phyloP scores from a whole-genome alignment of 78 protist genomes.

The Isochrysis galbana region DNA sequence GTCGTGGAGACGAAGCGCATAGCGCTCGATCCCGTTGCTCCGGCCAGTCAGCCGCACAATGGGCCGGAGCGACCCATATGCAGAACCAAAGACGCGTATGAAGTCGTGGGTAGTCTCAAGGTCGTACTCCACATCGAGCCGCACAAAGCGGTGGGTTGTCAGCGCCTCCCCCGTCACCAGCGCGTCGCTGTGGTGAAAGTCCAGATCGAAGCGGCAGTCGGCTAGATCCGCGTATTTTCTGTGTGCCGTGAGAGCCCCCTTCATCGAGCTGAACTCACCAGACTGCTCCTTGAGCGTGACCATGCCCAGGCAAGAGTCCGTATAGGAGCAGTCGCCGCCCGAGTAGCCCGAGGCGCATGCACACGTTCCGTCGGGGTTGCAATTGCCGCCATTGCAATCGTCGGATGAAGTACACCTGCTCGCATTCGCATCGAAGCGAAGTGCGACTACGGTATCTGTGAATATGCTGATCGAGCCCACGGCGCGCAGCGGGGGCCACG shows the following conservation, averaged over 20 bases:
- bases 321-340: background rate
- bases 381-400: background rate
- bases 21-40: background rate
- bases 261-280: background rate
- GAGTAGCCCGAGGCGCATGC: background rate
- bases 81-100: background rate
- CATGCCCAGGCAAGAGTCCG: background rate
- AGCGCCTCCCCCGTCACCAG: background rate
- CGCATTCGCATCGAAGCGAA: background rate
- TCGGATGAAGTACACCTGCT: background rate
- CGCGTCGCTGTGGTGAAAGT: too few species aligned
- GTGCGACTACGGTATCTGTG: background rate
- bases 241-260: background rate
- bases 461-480: background rate
- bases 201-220: background rate
- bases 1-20: background rate
- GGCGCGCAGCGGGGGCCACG: background rate
- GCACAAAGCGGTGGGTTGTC: background rate
- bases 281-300: background rate
- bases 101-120: background rate
- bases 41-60: background rate
- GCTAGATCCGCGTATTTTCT: background rate
- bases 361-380: background rate
- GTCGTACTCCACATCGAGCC: background rate
- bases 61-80: background rate